phyloP scores from a whole-genome alignment of 1,284 basidiomycete genomes.

The Ustilago loliicola region DNA sequence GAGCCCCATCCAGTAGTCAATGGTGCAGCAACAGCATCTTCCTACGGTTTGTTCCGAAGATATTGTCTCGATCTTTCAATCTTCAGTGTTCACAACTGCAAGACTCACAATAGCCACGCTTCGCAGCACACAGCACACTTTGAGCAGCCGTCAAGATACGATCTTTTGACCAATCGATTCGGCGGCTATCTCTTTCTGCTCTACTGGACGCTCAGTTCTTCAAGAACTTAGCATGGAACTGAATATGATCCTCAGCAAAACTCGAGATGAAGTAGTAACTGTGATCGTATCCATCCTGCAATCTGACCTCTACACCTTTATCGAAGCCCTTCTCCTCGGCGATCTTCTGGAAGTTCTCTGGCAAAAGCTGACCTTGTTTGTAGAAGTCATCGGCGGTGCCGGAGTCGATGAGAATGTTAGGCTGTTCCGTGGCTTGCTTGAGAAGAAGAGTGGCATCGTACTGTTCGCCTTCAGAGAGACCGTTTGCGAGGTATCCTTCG shows the following conservation, averaged over 20 bases:
- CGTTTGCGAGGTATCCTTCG: constrained; percentile 81
- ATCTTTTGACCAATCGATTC: too few relatives aligned
- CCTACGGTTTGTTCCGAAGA: too few relatives aligned
- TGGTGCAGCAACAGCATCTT: too few relatives aligned
- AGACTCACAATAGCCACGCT: too few relatives aligned
- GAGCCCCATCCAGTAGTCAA: too few relatives aligned
- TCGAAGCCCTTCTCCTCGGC: constrained; percentile 81
- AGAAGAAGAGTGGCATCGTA: constrained; percentile 92
- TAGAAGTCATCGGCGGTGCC: constrained; percentile 89
- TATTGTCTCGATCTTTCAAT: too few relatives aligned
- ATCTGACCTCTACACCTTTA: constrained; percentile 79
- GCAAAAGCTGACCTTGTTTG: constrained; percentile 85
- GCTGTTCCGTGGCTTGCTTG: constrained; percentile 74
- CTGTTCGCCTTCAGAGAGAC: constrained; percentile 80
- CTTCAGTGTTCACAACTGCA: too few relatives aligned
- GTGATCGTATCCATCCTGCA: constrained; percentile 93
- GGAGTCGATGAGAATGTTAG: constrained; percentile 60
- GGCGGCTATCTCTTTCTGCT: background rate
- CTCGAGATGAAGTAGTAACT: constrained; percentile 76
- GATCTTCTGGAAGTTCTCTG: constrained; percentile 86
- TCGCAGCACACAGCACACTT: too few relatives aligned
- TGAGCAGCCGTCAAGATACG: too few relatives aligned
- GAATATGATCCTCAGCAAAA: constrained; percentile 73
- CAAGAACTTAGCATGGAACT: constrained; percentile 67
- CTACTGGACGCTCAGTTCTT: constrained; percentile 15